Evolutionary conservation across 768 basidiomycete species (phyloP).

Genomic region (Holtermanniella nyarrowii): DNA sequence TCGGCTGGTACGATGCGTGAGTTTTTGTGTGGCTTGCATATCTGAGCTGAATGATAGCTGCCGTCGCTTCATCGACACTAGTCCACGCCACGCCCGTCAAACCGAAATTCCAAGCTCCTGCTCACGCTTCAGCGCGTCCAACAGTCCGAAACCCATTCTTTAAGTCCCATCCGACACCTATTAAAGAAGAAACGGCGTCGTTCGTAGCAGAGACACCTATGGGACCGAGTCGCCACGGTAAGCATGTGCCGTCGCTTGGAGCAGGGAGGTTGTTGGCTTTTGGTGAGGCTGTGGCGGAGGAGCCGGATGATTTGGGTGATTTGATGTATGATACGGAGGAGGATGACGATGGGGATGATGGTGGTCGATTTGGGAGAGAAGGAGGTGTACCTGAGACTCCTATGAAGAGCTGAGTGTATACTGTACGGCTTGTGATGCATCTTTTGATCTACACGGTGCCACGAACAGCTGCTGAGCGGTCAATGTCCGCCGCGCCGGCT

Average conservation of each 20-base stretch:
- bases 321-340: slow-evolving; percentile 35
- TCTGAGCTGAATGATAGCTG: background rate
- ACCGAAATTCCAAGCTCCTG: slow-evolving; percentile 11
- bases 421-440: background rate
- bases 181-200: slow-evolving; percentile 18
- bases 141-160: background rate
- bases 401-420: background rate
- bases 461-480: too few relatives aligned
- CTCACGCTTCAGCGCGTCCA: background rate
- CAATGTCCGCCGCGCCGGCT: background rate
- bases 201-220: slow-evolving; percentile 22
- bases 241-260: background rate
- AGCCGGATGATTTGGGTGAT: slow-evolving; percentile 21
- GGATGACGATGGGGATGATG: slow-evolving; percentile 17
- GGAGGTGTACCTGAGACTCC: slow-evolving; percentile 25
- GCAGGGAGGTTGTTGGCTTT: background rate
- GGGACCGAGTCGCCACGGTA: background rate
- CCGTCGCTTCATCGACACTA: slow-evolving; percentile 5
- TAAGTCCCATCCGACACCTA: slow-evolving; percentile 16
- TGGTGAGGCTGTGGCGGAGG: slow-evolving; percentile 11
- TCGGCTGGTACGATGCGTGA: background rate
- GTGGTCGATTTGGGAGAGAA: background rate
- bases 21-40: background rate
- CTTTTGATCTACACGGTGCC: too few relatives aligned
- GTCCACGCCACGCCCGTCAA: slow-evolving; percentile 35